Evolutionary conservation across 2,329 filamentous ascomycete genomes (phyloP), one percentile per base, ranked within the genome.

Genomic region (Colletotrichum sp.): DNA sequence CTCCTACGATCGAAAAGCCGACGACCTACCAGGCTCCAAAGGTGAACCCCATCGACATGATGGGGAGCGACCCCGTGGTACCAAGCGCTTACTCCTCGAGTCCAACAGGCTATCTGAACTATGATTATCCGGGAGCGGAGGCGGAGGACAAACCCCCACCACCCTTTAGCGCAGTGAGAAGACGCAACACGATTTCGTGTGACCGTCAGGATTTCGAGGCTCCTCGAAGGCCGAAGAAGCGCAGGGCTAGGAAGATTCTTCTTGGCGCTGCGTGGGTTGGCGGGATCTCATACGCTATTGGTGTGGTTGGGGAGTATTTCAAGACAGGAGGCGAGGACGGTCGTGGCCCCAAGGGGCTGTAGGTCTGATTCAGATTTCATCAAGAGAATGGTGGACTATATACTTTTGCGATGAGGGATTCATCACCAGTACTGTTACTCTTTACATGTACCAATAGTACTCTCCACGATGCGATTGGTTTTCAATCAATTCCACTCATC

Each of bases 71-170:
- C 6, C 79, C 82, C 6, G 84, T 86, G 13, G 81, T 83, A 5
- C 83, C 86, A 4, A 85, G 86, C 8, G 89, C 90, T 7, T 91
- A 90, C 68, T 93, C 92, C 80, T 91, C 91, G 21, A 92, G 90
- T 39, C 92, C 92, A 2, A 93, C 92, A 2, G 92, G 92, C 1
- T 94, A 92, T 79, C 90, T 93, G 59, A 93, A 92, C 78, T 90
- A 92, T 78, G 90, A 92, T 76, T 75, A 83, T 59, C 85, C 82
- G 49, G 79, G 79, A 49, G 77, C 81, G 13, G 83, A 85, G 24
- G 70, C 80, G 16, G 32, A 69, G 44, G 75, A 78, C 30, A 84
- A 83, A 72, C 83, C 82, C 5, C 79, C 81, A 12, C 82, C 85
- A 15, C 82, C 85, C 39, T 86, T 87, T 81, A 84, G 84, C 64